A percentile compares a stretch with the other conserved stretches of the same genome.
phyloP scores from a whole-genome alignment of 2,329 filamentous ascomycete species.

The Daldinia sp. region DNA sequence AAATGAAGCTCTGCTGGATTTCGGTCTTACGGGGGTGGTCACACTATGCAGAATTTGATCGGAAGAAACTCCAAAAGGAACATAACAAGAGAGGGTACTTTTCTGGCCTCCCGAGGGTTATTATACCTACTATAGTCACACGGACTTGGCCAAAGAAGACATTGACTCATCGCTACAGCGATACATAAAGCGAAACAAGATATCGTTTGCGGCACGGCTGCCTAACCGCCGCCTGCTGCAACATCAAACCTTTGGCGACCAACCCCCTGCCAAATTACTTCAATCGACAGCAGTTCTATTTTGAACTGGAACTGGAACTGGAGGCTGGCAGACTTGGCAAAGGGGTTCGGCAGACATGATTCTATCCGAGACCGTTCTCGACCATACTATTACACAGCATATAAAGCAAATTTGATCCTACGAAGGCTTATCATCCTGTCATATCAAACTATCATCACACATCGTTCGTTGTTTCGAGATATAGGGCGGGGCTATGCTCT shows the following conservation, averaged over 20 bases:
- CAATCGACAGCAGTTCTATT: neutral
- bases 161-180: neutral
- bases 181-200: neutral
- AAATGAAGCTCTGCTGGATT: neutral
- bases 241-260: neutral
- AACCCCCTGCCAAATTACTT: neutral
- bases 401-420: too few species aligned
- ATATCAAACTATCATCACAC: neutral
- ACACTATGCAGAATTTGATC: neutral
- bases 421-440: neutral
- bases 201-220: neutral
- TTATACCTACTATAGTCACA: neutral
- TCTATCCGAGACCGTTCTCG: neutral
- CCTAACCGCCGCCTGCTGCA: neutral
- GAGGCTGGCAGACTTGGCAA: neutral
- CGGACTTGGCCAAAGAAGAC: neutral
- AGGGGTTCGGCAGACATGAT: neutral
- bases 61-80: neutral
- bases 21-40: neutral
- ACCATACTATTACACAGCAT: neutral
- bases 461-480: neutral
- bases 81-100: neutral
- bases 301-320: neutral
- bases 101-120: neutral
- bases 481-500: neutral